A percentile compares a stretch with the other conserved stretches of the same genome.
Evolutionary conservation across 768 basidiomycete species (phyloP).

Genomic region (Rhodocollybia butyracea): DNA sequence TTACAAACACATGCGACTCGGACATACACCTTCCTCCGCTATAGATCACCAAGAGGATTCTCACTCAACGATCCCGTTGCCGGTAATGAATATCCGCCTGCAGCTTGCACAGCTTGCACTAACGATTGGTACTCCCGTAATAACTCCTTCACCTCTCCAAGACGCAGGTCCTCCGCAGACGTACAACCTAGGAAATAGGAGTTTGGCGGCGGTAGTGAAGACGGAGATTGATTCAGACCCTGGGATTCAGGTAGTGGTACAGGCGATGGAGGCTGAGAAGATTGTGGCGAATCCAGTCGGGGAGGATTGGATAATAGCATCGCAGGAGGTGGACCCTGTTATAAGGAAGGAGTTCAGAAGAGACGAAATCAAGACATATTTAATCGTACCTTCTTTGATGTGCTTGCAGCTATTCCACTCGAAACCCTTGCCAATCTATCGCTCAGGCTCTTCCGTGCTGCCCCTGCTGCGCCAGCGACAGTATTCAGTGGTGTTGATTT

Average conservation of each 20-base stretch:
- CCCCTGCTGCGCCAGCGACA: slow-evolving; percentile 7
- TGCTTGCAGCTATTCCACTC: slow-evolving; percentile 41
- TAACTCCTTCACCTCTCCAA: slow-evolving; percentile 80
- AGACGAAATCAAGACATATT: slow-evolving; percentile 29
- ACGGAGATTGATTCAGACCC: neutral
- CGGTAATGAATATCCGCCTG: slow-evolving; percentile 49
- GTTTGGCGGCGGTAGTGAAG: slow-evolving; percentile 49
- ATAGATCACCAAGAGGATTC: neutral
- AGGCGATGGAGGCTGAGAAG: neutral
- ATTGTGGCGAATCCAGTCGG: neutral
- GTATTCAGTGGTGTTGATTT: slow-evolving; percentile 1
- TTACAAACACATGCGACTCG: too few relatives aligned
- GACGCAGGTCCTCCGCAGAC: slow-evolving; percentile 66
- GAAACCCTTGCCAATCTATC: slow-evolving; percentile 83
- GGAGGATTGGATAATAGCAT: neutral
- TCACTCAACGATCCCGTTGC: neutral
- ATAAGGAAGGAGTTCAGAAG: slow-evolving; percentile 9
- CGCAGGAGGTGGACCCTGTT: too few relatives aligned
- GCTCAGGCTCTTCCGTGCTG: slow-evolving; percentile 64
- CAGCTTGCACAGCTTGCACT: slow-evolving; percentile 60
- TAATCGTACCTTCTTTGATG: slow-evolving; percentile 21
- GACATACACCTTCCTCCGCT: too few relatives aligned
- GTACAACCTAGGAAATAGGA: slow-evolving; percentile 69
- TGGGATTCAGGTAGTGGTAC: neutral
- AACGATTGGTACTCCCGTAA: slow-evolving; percentile 79